Evolutionary conservation across 2,329 filamentous ascomycete species (phyloP).

Genomic region (Stagonosporopsis cucurbitacearum): DNA sequence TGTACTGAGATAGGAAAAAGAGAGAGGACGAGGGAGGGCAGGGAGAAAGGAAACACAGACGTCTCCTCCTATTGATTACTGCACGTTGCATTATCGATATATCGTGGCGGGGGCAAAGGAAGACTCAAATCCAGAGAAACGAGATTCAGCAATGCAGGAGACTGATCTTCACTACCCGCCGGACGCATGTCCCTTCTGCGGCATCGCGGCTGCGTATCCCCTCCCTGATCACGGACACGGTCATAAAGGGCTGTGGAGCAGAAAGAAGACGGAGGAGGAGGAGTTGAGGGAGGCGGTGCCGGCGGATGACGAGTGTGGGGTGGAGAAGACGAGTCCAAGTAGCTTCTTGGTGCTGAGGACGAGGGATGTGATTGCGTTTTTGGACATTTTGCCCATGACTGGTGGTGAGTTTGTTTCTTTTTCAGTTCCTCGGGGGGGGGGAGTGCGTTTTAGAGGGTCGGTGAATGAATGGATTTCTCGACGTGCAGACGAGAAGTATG

Average conservation of each 20-base stretch:
- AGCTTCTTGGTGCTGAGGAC: slow-evolving; percentile 76
- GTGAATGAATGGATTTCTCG: too few species aligned
- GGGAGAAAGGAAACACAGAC: too few species aligned
- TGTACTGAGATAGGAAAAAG: too few species aligned
- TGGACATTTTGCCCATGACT: slow-evolving; percentile 91
- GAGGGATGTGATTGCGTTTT: slow-evolving; percentile 78
- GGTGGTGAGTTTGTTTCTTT: slow-evolving; percentile 56
- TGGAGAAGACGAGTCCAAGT: slow-evolving; percentile 46
- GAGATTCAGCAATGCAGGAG: slow-evolving; percentile 33
- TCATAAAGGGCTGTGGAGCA: slow-evolving; percentile 12
- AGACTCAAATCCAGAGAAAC: too few species aligned
- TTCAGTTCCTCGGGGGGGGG: not conserved
- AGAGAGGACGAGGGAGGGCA: too few species aligned
- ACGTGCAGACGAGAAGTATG: too few species aligned
- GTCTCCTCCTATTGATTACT: too few species aligned
- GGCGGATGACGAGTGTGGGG: slow-evolving; percentile 29
- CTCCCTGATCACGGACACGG: not conserved
- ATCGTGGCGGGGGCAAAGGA: too few species aligned
- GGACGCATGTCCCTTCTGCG: slow-evolving; percentile 64
- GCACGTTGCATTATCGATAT: too few species aligned
- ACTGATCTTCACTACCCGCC: slow-evolving; percentile 50
- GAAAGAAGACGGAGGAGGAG: slow-evolving; percentile 20
- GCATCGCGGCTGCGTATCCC: slow-evolving; percentile 60
- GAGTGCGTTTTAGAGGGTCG: not conserved
- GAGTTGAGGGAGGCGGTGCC: slow-evolving; percentile 33